These are phyloP conservation scores for Cordyceps fumosorosea DNA, from an alignment of 2,329 filamentous ascomycete species.

Conservation along the genomic window DNA sequence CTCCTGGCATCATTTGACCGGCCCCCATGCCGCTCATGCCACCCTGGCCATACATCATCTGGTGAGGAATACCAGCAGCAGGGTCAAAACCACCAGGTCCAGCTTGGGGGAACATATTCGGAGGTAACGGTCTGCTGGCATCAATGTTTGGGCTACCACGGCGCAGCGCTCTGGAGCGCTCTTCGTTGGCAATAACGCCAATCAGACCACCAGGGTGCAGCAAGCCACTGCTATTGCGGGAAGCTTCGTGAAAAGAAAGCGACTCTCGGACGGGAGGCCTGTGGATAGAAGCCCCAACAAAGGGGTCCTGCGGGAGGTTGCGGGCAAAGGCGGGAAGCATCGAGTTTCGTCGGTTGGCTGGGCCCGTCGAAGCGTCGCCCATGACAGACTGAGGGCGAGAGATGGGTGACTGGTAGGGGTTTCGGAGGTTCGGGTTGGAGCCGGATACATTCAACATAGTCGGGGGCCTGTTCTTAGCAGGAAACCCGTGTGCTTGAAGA, in stretches of 20 bases:
- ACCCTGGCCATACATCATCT: conserved; percentile 33
- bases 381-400: conserved; percentile 35
- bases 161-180: conserved; percentile 69
- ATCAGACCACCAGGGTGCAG: conserved; percentile 71
- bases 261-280: conserved; percentile 68
- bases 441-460: conserved; percentile 56
- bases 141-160: conserved; percentile 70
- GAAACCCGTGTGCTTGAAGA: conserved; percentile 82
- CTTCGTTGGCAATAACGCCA: conserved; percentile 81
- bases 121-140: conserved; percentile 32
- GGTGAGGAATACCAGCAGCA: conserved; percentile 39
- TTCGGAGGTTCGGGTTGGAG: conserved; percentile 60
- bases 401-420: conserved; percentile 57
- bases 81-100: conserved; percentile 39
- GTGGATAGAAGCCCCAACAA: conserved; percentile 71
- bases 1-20: conserved; percentile 23
- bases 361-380: conserved; percentile 39
- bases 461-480: conserved; percentile 68
- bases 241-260: conserved; percentile 59
- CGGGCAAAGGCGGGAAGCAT: conserved; percentile 76
- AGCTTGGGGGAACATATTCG: conserved; percentile 30
- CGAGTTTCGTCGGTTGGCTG: conserved; percentile 25
- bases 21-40: conserved; percentile 26
- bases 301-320: conserved; percentile 77
- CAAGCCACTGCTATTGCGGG: conserved; percentile 22